Conservation (phyloP, 495 filamentous ascomycete species). For the Penicillium taxi region DNA sequence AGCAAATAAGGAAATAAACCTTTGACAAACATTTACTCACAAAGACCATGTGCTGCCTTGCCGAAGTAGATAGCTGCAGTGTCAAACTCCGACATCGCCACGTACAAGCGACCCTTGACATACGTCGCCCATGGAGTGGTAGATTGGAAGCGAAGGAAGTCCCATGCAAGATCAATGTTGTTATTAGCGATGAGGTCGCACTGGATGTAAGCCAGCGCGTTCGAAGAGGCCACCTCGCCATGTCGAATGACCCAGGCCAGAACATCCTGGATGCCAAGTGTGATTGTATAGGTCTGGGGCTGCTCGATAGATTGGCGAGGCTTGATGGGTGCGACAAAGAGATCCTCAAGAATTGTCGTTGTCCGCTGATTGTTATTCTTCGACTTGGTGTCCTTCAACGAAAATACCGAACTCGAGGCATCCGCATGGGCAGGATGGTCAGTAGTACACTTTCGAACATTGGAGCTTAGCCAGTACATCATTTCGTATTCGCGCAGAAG, state of each 20-base stretch:
- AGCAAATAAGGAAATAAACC: background rate
- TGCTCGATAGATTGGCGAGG: conserved; percentile 34
- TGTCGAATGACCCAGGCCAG: conserved; percentile 42
- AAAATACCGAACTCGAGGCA: conserved; percentile 14
- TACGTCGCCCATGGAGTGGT: conserved; percentile 70
- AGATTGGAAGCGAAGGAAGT: conserved; percentile 64
- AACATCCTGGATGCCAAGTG: conserved; percentile 42
- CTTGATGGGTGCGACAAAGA: conserved; percentile 42
- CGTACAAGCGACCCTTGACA: conserved; percentile 70
- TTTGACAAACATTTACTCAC: conserved; percentile 47
- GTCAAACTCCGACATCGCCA: conserved; percentile 62
- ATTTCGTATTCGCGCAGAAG: conserved; percentile 68
- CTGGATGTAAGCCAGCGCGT: conserved; percentile 52
- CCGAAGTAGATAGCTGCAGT: conserved; percentile 71
- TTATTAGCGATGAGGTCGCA: conserved; percentile 62
- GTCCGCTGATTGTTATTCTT: conserved; percentile 21
- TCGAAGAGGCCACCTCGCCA: conserved; percentile 36
- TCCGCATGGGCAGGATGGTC: conserved; percentile 15
- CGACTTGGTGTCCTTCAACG: conserved; percentile 21
- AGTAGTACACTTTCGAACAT: conserved; percentile 29
- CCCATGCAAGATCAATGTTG: conserved; percentile 63
- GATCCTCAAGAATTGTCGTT: conserved; percentile 41
- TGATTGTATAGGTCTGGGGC: conserved; percentile 42
- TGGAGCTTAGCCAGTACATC: conserved; percentile 70
- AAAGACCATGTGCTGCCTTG: conserved; percentile 72